phyloP scores from a whole-genome alignment of 208 protist genomes.

The Trypanosoma vivax region DNA sequence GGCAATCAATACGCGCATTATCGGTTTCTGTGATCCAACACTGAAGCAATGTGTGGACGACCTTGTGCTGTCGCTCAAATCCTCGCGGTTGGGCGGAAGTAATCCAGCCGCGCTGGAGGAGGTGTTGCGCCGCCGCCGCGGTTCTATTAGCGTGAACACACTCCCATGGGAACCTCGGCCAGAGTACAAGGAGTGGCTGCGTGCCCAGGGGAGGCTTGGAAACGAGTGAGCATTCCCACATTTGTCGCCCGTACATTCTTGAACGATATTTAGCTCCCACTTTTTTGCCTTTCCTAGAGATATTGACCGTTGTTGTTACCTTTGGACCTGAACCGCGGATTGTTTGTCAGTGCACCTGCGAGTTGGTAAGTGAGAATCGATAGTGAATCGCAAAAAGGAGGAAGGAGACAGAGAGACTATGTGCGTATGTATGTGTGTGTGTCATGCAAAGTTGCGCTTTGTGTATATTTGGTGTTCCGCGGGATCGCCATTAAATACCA shows the following conservation, averaged over 20 bases:
- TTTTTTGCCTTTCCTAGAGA: background rate
- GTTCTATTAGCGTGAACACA: constrained; percentile 37
- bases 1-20: constrained; percentile 78
- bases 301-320: no score
- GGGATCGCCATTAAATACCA: no score
- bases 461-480: no score
- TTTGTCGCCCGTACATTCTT: background rate
- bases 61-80: constrained; percentile 39
- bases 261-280: background rate
- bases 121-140: constrained; percentile 36
- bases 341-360: no score
- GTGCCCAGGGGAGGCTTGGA: constrained; percentile 34
- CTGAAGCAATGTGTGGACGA: constrained; percentile 74
- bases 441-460: no score
- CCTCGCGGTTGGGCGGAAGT: constrained; percentile 31
- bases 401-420: no score
- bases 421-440: no score
- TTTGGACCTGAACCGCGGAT: no score
- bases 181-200: constrained; percentile 66
- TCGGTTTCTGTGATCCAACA: constrained; percentile 81
- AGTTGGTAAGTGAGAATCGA: no score
- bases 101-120: constrained; percentile 23
- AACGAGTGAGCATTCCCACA: background rate
- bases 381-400: no score
- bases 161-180: constrained; percentile 70